These are phyloP conservation scores for Fusarium multiceps DNA, from an alignment of 2,329 filamentous ascomycete species.

Conservation along the genomic window DNA sequence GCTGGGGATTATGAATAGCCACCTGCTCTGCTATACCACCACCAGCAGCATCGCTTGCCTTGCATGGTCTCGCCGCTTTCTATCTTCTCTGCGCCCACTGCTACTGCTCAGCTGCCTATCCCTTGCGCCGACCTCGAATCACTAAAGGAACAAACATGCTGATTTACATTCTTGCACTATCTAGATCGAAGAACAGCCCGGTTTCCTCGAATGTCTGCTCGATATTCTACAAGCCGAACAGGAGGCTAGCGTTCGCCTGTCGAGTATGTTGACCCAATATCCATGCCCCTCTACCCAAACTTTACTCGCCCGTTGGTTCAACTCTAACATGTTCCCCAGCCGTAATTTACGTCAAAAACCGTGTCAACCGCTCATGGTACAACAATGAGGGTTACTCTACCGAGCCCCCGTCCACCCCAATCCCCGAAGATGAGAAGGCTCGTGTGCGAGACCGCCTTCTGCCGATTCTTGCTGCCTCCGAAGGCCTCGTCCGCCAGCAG, in stretches of 20 bases:
- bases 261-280: slow-evolving; percentile 71
- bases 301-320: slow-evolving; percentile 40
- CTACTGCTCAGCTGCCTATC: slow-evolving; percentile 26
- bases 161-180: slow-evolving; percentile 31
- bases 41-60: neutral
- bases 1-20: neutral
- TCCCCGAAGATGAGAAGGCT: slow-evolving; percentile 89
- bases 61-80: neutral
- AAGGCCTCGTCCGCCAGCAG: slow-evolving; percentile 86
- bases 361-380: slow-evolving; percentile 92
- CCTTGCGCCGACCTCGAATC: slow-evolving; percentile 28
- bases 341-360: slow-evolving; percentile 98
- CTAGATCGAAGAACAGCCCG: slow-evolving; percentile 88
- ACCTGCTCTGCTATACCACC: neutral
- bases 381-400: slow-evolving; percentile 78
- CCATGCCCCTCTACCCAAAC: slow-evolving; percentile 8
- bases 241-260: slow-evolving; percentile 84
- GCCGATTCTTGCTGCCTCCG: slow-evolving; percentile 84
- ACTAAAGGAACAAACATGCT: slow-evolving; percentile 22
- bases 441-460: slow-evolving; percentile 89
- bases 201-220: slow-evolving; percentile 90
- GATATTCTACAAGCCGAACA: slow-evolving; percentile 92
- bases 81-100: slow-evolving; percentile 22
- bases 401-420: slow-evolving; percentile 67
- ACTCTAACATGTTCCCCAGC: slow-evolving; percentile 63